phyloP scores from a whole-genome alignment of 1,139 yeast species.

The Sugiyamaella neomexicana region DNA sequence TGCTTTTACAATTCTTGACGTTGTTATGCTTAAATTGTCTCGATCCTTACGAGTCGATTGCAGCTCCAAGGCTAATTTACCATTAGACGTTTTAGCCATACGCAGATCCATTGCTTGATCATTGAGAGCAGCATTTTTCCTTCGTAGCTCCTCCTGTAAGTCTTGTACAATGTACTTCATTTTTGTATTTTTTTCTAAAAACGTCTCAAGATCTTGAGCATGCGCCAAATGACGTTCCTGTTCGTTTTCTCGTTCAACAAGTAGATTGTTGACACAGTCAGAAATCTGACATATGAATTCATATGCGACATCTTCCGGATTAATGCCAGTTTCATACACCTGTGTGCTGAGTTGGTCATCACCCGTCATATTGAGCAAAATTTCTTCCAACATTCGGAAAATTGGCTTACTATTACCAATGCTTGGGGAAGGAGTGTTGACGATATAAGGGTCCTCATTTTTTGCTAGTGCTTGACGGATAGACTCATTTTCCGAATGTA shows the following conservation, averaged over 20 bases:
- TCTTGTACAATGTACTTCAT: constrained; percentile 1
- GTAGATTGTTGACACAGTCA: not conserved
- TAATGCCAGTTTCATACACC: not conserved
- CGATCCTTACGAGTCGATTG: constrained; percentile 1
- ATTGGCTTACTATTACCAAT: not conserved
- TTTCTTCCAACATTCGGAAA: constrained; percentile 7
- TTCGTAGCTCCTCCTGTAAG: not conserved
- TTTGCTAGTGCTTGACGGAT: constrained; percentile 17
- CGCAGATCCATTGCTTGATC: not conserved
- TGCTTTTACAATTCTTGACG: constrained; percentile 3
- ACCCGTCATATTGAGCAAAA: constrained; percentile 7
- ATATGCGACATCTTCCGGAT: not conserved
- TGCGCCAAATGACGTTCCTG: constrained; percentile 2
- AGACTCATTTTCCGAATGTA: constrained; percentile 17
- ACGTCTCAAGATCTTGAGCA: constrained; percentile 11
- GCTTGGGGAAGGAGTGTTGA: not conserved
- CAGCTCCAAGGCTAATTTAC: not conserved
- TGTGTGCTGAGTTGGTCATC: not conserved
- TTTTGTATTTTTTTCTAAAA: not conserved
- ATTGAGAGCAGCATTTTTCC: not conserved
- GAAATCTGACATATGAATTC: not conserved
- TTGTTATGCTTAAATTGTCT: not conserved
- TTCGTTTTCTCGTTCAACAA: not conserved
- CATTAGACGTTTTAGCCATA: not conserved
- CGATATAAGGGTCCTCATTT: constrained; percentile 15